Conservation (phyloP, 2,329 filamentous ascomycete genomes). For the Pseudopyricularia javanii region DNA sequence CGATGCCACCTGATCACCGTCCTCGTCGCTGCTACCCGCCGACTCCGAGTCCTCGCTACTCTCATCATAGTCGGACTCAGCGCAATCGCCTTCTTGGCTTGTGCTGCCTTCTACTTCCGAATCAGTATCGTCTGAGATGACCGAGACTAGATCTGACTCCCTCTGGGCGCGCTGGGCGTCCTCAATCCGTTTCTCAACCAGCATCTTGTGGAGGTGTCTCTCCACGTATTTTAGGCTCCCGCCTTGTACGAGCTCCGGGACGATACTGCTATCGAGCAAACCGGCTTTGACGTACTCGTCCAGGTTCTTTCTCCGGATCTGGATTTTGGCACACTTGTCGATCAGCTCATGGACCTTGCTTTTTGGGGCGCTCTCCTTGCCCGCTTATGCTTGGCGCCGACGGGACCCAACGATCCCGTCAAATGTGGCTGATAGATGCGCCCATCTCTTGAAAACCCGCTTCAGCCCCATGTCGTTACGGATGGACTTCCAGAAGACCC, state of each 20-base stretch:
- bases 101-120: too few species aligned
- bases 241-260: neutral
- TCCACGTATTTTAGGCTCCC: too few species aligned
- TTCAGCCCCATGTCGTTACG: neutral
- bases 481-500: neutral
- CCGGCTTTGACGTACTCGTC: neutral
- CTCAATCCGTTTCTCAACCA: neutral
- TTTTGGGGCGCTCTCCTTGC: neutral
- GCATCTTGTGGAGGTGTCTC: too few species aligned
- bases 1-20: neutral
- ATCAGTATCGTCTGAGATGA: too few species aligned
- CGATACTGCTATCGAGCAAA: neutral
- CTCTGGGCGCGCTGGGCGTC: neutral
- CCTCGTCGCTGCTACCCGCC: neutral
- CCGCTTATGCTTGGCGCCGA: neutral
- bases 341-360: neutral
- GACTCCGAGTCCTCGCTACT: neutral
- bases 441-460: neutral
- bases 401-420: neutral
- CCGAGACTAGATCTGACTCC: too few species aligned
- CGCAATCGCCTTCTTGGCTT: too few species aligned
- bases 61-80: too few species aligned
- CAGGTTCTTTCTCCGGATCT: neutral
- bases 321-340: neutral
- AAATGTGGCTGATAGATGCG: neutral